These are phyloP conservation scores for Globisporangium sylvaticum DNA, from an alignment of 352 stramenopile genomes.

Conservation along the genomic window DNA sequence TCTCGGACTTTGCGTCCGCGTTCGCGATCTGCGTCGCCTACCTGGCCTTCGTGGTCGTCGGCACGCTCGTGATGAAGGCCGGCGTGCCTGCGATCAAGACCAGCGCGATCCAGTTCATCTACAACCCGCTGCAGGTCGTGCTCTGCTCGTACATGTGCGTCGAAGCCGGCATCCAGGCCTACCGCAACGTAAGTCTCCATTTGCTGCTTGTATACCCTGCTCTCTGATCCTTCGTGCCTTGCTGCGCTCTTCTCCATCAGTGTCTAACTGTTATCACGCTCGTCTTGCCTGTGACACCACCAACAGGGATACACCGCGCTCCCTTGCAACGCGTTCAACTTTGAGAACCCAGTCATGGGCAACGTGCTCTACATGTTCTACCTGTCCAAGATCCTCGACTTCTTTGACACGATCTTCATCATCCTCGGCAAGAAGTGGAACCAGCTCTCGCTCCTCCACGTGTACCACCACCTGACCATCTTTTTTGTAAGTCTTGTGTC, in stretches of 20 bases:
- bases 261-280: neutral
- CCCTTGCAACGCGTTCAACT: slow-evolving; percentile 91
- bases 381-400: slow-evolving; percentile 95
- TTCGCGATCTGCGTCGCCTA: slow-evolving; percentile 62
- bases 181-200: slow-evolving; percentile 65
- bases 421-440: slow-evolving; percentile 97
- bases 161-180: slow-evolving; percentile 90
- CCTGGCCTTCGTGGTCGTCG: slow-evolving; percentile 62
- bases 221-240: neutral
- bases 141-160: slow-evolving; percentile 97
- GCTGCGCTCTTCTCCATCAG: neutral
- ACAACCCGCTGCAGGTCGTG: slow-evolving; percentile 97
- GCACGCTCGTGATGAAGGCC: slow-evolving; percentile 74
- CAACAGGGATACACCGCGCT: slow-evolving; percentile 78
- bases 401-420: slow-evolving; percentile 97
- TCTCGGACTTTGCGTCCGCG: slow-evolving; percentile 52
- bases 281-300: neutral
- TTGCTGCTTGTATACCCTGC: neutral
- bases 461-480: slow-evolving; percentile 98
- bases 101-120: slow-evolving; percentile 90
- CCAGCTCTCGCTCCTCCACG: slow-evolving; percentile 96
- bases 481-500: slow-evolving; percentile 64
- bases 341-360: slow-evolving; percentile 88
- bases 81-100: slow-evolving; percentile 75
- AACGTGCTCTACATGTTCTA: slow-evolving; percentile 99